These are phyloP conservation scores for Venturia asperata DNA, from an alignment of 2,329 filamentous ascomycete genomes.

Conservation along the genomic window DNA sequence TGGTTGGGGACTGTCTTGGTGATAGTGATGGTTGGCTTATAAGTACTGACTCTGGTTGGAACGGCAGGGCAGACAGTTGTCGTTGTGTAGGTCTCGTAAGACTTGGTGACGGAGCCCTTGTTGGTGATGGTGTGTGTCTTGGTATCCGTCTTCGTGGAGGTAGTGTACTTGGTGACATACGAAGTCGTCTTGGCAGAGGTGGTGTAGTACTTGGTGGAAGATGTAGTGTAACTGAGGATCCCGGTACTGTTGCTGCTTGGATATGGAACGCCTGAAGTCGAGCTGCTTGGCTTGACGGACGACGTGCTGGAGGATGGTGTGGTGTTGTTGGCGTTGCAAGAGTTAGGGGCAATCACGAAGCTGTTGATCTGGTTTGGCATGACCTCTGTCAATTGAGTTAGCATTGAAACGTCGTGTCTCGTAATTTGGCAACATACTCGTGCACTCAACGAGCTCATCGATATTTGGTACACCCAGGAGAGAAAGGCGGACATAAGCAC, in stretches of 20 bases:
- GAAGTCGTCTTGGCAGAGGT: neutral
- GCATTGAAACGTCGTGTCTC: neutral
- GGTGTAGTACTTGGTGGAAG: conserved; percentile 8
- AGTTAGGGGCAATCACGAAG: conserved; percentile 4
- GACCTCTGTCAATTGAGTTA: neutral
- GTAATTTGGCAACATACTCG: conserved; percentile 22
- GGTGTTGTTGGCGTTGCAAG: neutral
- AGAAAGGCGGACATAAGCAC: conserved; percentile 23
- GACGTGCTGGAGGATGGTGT: neutral
- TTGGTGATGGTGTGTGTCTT: conserved; percentile 1
- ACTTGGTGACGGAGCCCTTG: conserved; percentile 5
- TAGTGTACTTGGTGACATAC: conserved; percentile 7
- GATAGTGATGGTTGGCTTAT: neutral
- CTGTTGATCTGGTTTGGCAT: conserved; percentile 5
- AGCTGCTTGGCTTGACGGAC: neutral
- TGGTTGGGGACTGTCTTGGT: conserved; percentile 1
- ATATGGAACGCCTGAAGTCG: neutral
- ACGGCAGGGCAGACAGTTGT: neutral
- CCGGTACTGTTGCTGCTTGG: conserved; percentile 4
- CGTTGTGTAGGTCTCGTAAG: neutral
- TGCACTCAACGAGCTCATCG: conserved; percentile 25
- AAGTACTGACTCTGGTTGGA: neutral
- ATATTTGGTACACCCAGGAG: conserved; percentile 26
- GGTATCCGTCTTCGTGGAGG: neutral
- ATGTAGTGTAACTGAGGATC: neutral